These are phyloP conservation scores for Apiotrichum domesticum DNA, from an alignment of 1,284 basidiomycete genomes.

Conservation along the genomic window DNA sequence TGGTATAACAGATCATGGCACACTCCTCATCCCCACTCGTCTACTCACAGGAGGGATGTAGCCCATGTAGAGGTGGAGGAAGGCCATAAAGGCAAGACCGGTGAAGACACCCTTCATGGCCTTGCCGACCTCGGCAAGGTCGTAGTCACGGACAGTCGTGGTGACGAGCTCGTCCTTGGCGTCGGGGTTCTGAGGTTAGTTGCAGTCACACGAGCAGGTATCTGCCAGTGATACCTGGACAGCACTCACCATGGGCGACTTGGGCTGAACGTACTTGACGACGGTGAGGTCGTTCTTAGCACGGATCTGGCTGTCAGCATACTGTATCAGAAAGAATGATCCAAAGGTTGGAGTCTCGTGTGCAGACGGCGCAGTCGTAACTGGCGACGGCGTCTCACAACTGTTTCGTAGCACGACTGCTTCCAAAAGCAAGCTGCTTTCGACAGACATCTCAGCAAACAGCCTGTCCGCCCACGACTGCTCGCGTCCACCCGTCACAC, in stretches of 20 bases:
- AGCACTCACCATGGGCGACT: constrained; percentile 18
- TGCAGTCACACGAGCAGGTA: not conserved
- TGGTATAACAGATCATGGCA: too few species aligned
- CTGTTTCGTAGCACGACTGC: too few species aligned
- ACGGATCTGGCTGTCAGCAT: constrained; percentile 15
- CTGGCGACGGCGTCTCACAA: too few species aligned
- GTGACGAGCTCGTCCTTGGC: constrained; percentile 21
- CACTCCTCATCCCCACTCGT: not conserved
- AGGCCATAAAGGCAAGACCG: constrained; percentile 16
- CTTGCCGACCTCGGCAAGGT: constrained; percentile 21
- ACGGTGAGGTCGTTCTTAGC: constrained; percentile 21
- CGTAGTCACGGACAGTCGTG: constrained; percentile 22
- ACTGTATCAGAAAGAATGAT: not conserved
- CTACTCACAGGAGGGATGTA: constrained; percentile 20
- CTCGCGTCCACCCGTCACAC: too few species aligned
- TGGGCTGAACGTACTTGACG: constrained; percentile 22
- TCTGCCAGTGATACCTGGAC: not conserved
- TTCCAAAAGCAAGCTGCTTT: too few species aligned
- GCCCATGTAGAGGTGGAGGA: constrained; percentile 24
- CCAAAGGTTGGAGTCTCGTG: too few species aligned
- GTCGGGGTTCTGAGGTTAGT: constrained; percentile 14
- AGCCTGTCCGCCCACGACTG: too few species aligned
- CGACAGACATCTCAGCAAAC: too few species aligned
- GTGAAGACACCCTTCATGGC: constrained; percentile 21
- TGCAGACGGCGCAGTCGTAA: too few species aligned